Evolutionary conservation across 176 grass and related monocot genomes (phyloP).

Genomic region (Metroxylon sagu): DNA sequence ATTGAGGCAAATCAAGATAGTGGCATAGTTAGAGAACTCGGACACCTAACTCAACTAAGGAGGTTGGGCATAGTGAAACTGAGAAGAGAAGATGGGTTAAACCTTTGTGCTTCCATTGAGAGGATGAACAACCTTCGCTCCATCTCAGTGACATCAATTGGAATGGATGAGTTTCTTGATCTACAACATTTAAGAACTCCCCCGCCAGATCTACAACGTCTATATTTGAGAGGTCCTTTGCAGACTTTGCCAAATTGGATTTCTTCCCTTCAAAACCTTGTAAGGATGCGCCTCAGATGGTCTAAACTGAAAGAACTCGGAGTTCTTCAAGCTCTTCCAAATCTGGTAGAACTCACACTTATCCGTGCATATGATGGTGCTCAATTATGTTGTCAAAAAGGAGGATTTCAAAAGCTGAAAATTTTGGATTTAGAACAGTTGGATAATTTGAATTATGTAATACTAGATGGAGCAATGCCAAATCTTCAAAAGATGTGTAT

Average conservation of each 20-base stretch:
- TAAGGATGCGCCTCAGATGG: slow-evolving; percentile 11
- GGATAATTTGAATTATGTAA: slow-evolving; percentile 11
- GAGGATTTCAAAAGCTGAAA: slow-evolving; percentile 21
- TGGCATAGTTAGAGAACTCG: slow-evolving; percentile 9
- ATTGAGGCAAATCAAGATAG: slow-evolving; percentile 13
- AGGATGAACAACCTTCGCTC: slow-evolving; percentile 17
- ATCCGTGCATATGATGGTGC: slow-evolving; percentile 19
- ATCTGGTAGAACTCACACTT: slow-evolving; percentile 21
- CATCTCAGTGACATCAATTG: slow-evolving; percentile 14
- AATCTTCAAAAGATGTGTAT: slow-evolving; percentile 21
- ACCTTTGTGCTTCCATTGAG: slow-evolving; percentile 15
- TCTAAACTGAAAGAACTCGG: slow-evolving; percentile 18
- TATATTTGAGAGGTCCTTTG: slow-evolving; percentile 22
- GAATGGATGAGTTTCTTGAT: slow-evolving; percentile 12
- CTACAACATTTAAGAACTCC: slow-evolving; percentile 8
- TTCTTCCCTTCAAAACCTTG: slow-evolving; percentile 1
- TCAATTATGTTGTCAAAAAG: slow-evolving; percentile 1
- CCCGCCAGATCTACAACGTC: slow-evolving; percentile 7
- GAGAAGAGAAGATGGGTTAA: slow-evolving; percentile 5
- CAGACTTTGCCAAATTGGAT: slow-evolving; percentile 17
- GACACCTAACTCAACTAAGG: slow-evolving; percentile 21
- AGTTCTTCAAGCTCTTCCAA: slow-evolving; percentile 17
- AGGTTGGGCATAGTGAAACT: slow-evolving; percentile 29
- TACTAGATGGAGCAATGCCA: slow-evolving; percentile 19
- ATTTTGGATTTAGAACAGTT: slow-evolving; percentile 25